phyloP scores from a whole-genome alignment of 2,329 filamentous ascomycete genomes.

The Fonsecaea erecta region DNA sequence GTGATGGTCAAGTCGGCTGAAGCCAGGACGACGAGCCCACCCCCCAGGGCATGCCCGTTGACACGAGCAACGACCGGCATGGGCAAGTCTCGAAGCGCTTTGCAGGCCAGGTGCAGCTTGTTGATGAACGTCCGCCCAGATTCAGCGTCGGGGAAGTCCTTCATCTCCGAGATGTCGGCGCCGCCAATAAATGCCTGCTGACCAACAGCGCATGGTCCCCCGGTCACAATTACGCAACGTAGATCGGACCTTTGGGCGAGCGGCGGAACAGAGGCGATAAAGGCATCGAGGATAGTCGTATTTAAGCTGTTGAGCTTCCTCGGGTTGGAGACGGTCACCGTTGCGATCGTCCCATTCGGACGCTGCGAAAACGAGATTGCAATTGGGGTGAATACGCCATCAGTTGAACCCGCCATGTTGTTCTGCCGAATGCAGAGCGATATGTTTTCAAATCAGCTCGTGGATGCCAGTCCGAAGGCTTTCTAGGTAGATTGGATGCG shows the following conservation, averaged over 20 bases:
- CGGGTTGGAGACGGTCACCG: conserved; percentile 39
- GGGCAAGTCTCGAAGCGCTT: conserved; percentile 44
- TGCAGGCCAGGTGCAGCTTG: conserved; percentile 33
- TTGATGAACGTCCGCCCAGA: conserved; percentile 37
- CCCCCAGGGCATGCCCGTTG: conserved; percentile 46
- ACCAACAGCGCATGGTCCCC: background rate
- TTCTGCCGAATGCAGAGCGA: background rate
- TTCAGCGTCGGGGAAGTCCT: conserved; percentile 29
- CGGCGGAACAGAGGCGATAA: conserved; percentile 28
- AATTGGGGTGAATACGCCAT: background rate
- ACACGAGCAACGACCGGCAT: conserved; percentile 48
- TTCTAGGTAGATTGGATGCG: background rate
- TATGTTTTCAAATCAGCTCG: background rate
- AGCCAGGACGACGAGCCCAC: conserved; percentile 45
- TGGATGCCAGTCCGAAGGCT: background rate
- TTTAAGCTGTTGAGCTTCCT: conserved; percentile 38
- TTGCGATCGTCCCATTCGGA: conserved; percentile 34
- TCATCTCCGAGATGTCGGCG: conserved; percentile 33
- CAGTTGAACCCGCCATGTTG: background rate
- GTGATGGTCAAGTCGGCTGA: conserved; percentile 47
- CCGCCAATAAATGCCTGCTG: conserved; percentile 16
- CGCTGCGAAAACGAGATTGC: conserved; percentile 12
- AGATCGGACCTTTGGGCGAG: conserved; percentile 18
- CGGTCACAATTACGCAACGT: conserved; percentile 31
- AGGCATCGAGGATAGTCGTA: conserved; percentile 1